Evolutionary conservation across 1,139 yeast species (phyloP).

Genomic region (Debaryomyces sp.): DNA sequence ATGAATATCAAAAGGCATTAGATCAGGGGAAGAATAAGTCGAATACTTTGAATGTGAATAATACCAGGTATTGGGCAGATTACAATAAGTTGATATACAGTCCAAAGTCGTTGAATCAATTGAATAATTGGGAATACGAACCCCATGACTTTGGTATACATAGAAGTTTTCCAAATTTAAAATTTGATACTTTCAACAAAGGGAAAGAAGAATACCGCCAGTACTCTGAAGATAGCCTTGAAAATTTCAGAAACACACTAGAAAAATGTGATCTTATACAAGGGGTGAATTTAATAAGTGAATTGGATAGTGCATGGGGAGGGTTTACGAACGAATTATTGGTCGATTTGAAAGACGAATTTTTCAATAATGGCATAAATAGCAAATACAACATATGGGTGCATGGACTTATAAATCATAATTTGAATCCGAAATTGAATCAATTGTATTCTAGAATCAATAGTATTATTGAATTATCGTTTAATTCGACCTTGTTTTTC

Average conservation of each 20-base stretch:
- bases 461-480: slow-evolving; percentile 47
- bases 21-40: slow-evolving; percentile 47
- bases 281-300: slow-evolving; percentile 71
- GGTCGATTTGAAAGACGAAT: slow-evolving; percentile 66
- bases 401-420: slow-evolving; percentile 25
- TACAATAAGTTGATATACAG: slow-evolving; percentile 68
- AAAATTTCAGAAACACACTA: slow-evolving; percentile 59
- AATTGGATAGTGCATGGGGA: slow-evolving; percentile 81
- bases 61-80: slow-evolving; percentile 79
- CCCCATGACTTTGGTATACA: slow-evolving; percentile 23
- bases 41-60: slow-evolving; percentile 34
- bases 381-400: slow-evolving; percentile 49
- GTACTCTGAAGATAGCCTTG: slow-evolving; percentile 55
- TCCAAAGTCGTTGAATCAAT: slow-evolving; percentile 58
- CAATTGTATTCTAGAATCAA: slow-evolving; percentile 45
- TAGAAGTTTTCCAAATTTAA: slow-evolving; percentile 30
- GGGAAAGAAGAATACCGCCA: slow-evolving; percentile 36
- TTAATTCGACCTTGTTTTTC: slow-evolving; percentile 50
- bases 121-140: slow-evolving; percentile 56
- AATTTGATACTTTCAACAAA: slow-evolving; percentile 27
- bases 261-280: slow-evolving; percentile 77
- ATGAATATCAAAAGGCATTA: slow-evolving; percentile 62
- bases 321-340: slow-evolving; percentile 66
- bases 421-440: slow-evolving; percentile 9
- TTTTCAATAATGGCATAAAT: slow-evolving; percentile 57